Conservation (phyloP, 768 basidiomycete species). For the Tulasnella sp. region DNA sequence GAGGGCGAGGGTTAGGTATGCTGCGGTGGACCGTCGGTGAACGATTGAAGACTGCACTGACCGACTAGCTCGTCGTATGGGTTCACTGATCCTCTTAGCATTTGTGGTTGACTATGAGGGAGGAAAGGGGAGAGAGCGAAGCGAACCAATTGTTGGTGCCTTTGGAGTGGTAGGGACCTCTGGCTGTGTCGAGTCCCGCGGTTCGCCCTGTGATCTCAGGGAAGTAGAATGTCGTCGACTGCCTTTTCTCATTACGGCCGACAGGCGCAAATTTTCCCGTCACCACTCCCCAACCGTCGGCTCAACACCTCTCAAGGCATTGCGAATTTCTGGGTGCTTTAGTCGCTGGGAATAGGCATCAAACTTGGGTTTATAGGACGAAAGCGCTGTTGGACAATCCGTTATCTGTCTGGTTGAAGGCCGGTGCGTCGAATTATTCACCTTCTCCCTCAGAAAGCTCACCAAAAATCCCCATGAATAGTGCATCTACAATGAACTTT, state of each 20-base stretch:
- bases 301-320: neutral
- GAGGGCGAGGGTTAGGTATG: constrained; percentile 7
- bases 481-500: neutral
- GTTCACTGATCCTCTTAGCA: constrained; percentile 68
- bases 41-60: constrained; percentile 37
- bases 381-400: neutral
- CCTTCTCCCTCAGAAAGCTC: neutral
- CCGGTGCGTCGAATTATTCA: neutral
- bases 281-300: neutral
- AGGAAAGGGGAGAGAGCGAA: constrained; percentile 1
- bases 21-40: neutral
- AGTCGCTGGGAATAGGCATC: neutral
- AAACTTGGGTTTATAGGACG: neutral
- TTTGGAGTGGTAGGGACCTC: neutral
- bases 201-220: neutral
- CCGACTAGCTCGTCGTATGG: constrained; percentile 90
- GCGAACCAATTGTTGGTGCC: neutral
- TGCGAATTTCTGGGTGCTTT: neutral
- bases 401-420: neutral
- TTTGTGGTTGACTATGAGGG: constrained; percentile 29
- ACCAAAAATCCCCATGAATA: neutral
- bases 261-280: neutral
- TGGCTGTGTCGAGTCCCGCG: neutral
- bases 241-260: neutral
- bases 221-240: neutral